These are phyloP conservation scores for Podosphaera xanthii DNA, from an alignment of 2,329 filamentous ascomycete species.

Conservation along the genomic window DNA sequence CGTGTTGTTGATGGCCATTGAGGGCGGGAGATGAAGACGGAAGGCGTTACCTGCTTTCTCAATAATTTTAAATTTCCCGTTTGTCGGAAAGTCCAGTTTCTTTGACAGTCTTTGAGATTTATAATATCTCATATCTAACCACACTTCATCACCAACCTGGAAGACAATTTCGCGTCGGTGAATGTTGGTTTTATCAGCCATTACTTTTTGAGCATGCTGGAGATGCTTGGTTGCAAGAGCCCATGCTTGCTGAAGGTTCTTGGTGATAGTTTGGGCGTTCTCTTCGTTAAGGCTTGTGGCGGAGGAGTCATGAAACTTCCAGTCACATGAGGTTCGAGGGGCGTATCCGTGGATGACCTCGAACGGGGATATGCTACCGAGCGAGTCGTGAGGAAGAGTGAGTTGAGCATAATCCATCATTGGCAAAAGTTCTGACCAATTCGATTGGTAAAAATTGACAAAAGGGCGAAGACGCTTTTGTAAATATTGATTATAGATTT, in stretches of 20 bases:
- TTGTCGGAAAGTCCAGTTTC: background rate
- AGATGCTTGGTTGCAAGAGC: background rate
- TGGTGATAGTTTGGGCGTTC: background rate
- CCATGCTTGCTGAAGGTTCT: background rate
- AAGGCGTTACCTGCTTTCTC: background rate
- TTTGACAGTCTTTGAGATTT: background rate
- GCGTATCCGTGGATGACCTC: background rate
- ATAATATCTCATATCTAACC: background rate
- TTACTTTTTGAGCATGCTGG: background rate
- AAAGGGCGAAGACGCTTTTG: slow-evolving; percentile 3
- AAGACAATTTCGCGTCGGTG: background rate
- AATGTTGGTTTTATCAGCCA: background rate
- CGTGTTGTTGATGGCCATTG: background rate
- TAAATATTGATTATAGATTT: slow-evolving; percentile 3
- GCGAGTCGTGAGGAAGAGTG: background rate
- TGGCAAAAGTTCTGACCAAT: slow-evolving; percentile 5
- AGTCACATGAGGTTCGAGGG: too few relatives aligned
- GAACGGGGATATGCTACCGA: background rate
- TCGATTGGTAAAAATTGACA: slow-evolving; percentile 5
- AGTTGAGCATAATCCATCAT: background rate
- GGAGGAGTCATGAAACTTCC: too few relatives aligned
- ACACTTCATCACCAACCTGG: background rate
- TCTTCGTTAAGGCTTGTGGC: background rate
- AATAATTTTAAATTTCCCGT: background rate
- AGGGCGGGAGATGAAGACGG: background rate